Evolutionary conservation across 140 eudicot genomes (phyloP).

Genomic region (Ambrosia hybrid): DNA sequence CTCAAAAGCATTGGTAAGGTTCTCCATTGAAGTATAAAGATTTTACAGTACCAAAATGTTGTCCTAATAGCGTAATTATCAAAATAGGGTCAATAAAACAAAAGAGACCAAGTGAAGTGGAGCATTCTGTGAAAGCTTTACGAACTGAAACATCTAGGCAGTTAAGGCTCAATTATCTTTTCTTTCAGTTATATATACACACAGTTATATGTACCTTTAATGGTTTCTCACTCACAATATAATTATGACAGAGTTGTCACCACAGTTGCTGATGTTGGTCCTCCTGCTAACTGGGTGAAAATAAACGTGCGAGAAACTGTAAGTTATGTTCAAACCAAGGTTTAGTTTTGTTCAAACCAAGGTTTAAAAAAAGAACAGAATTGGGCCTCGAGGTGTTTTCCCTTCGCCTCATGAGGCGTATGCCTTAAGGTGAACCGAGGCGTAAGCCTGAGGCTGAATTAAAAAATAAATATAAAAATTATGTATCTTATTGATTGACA

Average conservation of each 20-base stretch:
- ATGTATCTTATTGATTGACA: too few species aligned
- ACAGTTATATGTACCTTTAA: background rate
- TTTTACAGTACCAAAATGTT: slow-evolving; percentile 6
- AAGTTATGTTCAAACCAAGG: slow-evolving; percentile 31
- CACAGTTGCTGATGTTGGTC: slow-evolving; percentile 84
- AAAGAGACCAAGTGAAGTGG: slow-evolving; percentile 80
- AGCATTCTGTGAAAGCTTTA: slow-evolving; percentile 60
- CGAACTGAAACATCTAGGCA: slow-evolving; percentile 74
- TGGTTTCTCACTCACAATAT: slow-evolving; percentile 1
- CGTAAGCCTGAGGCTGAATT: too few species aligned
- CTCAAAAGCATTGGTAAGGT: slow-evolving; percentile 77
- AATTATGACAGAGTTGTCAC: slow-evolving; percentile 59
- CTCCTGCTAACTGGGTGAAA: slow-evolving; percentile 99
- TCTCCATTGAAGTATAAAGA: slow-evolving; percentile 4
- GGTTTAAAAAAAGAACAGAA: too few species aligned
- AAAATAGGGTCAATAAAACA: slow-evolving; percentile 66
- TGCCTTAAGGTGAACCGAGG: too few species aligned
- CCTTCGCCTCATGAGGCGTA: too few species aligned
- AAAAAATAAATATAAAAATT: too few species aligned
- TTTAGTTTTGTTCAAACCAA: too few species aligned
- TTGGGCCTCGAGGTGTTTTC: too few species aligned
- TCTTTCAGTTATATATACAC: background rate
- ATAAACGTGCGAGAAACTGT: slow-evolving; percentile 87
- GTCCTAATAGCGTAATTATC: slow-evolving; percentile 9
- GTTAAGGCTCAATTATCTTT: slow-evolving; percentile 40